Base-by-base conservation (phyloP, 1,284 basidiomycete species). In the Gomphus sp. region DNA sequence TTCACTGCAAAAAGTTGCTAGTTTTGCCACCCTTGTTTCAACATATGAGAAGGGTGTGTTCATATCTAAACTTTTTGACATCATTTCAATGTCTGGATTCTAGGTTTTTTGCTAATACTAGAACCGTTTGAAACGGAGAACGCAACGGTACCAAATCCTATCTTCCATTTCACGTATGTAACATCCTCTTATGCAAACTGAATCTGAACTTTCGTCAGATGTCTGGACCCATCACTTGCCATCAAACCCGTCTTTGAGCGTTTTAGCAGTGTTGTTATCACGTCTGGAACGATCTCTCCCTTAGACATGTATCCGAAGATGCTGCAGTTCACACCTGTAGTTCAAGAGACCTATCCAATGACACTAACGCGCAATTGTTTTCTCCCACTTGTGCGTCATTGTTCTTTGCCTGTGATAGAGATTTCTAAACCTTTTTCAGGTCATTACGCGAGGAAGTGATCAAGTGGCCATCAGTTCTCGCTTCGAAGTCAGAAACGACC, bases 281-380 rank as follows among this genome's bases (percentile, higher is more conserved):
- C 97, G 0, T 98, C 93, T 12, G 97, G 97, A 66, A 99, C 97
- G 36, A 95, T 99, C 66, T 98, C 94, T 7, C 97, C 97, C 5
- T 75, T 99, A 59, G 97, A 99, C 74, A 99, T 99, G 97, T 97
- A 99, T 72, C 97, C 97, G 25, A 99, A 99, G 74, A 99, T 99
- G 90, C 80, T 99, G 48, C 93, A 96, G 66, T 99, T 99, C 71
- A 93, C 93, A 36, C 95, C 97, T 2, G 93, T 97, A 25, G 91
- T 98, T 10, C 91, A 97, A 74, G 96, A 98, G 72, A 92, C 91
- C 3, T 99, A 99, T 74, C 84, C 96, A 3, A 99, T 99, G 97
- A 98, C 97, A 12, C 81, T 99, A 37, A 91, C 93, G 3, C 84
- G 97, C 60, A 97, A 98, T 68, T 93, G 94, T 61, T 99, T 99